Base-by-base conservation (phyloP, 2,329 filamentous ascomycete species). In the Cytospora schulzeri region DNA sequence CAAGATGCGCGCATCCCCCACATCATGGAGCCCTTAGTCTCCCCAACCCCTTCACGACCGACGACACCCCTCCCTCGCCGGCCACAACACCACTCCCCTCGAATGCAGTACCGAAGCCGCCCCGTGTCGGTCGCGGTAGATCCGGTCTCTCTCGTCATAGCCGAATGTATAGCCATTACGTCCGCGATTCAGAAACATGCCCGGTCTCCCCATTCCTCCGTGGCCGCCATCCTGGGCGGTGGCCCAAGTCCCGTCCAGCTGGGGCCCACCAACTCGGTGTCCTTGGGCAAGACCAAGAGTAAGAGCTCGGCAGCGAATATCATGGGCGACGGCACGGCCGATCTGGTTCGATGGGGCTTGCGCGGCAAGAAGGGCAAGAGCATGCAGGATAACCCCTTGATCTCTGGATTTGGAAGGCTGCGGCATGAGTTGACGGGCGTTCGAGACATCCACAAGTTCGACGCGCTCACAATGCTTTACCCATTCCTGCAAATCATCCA, bases 151-250 rank as follows among this genome's bases (percentile, higher is more conserved):
- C 82, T 99, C 71, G 93, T 99, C 69, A 97, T 96, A 68, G 97
- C 94, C 78, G 95, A 99, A 88, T 99, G 95, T 78, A 98, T 98
- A 75, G 94, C 93, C 54, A 94, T 99, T 79, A 98, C 95, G 17
- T 97, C 94, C 68, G 93, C 93, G 67, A 97, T 99, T 85, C 93
- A 96, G 73, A 99, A 99, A 80, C 90, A 97, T 85, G 91, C 93
- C 69, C 91, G 95, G 69, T 98, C 94, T 83, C 92, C 93, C 56
- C 93, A 98, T 76, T 97, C 93, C 15, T 97, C 93, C 6, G 95
- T 99, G 53, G 93, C 95, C 45, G 94, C 94, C 60, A 99, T 99
- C 67, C 83, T 99, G 35, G 95, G 95, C 58, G 92, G 92, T 69
- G 86, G 81, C 68, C 86, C 85, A 29, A 88, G 85, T 66, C 78